Evolutionary conservation across 176 grass and related monocot genomes (phyloP), one percentile per base, ranked within the genome.

Genomic region (Oryza rufipogon): DNA sequence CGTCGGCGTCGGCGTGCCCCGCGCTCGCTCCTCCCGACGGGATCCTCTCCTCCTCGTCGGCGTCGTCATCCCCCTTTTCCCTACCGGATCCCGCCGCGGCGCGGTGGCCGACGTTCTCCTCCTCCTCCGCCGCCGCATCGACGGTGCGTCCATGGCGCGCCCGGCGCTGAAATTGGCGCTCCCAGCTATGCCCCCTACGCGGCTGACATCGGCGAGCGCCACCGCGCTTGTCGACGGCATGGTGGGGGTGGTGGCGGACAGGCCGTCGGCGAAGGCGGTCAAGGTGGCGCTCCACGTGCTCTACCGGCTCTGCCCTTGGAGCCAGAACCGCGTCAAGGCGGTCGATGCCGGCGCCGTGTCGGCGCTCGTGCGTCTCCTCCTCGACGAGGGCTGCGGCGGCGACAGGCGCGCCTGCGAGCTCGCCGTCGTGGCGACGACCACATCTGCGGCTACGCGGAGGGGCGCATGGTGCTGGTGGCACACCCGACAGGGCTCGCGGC

Each of bases 381-480:
- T 95, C 3, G 66, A 71, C 22, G 79, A 77, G n/a, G 60, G 78
- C 42, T 87, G 84, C 73, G 46, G 48, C 4, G 13, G 26, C 6
- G 75, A 88, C 8, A 90, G 78, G 64, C 85, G 86, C 44, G 23
- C 42, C 0, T 77, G 80, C 79, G 93, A 93, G 87, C 58, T 92
- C 60, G 76, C 88, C 15, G 75, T 88, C 51, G 81, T 83, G 36
- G 87, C 83, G 5, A 56, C 4, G 96, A 98, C 23, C 89, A 93
- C 14, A 73, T 95, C 7, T 98, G 96, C 63, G 74, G 89, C 20
- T 93, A 91, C 77, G 93, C 93, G 0, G 96, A 98, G 20, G 96
- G 96, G 33, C 74, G 96, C 20, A 28, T 80, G 46, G 88, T 90
- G 82, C 66, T 98, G 60, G 83, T 92, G 79, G 74, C 73, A 12